Base-by-base conservation (phyloP, 176 grass and related monocot species). In the Juncus effusus region DNA sequence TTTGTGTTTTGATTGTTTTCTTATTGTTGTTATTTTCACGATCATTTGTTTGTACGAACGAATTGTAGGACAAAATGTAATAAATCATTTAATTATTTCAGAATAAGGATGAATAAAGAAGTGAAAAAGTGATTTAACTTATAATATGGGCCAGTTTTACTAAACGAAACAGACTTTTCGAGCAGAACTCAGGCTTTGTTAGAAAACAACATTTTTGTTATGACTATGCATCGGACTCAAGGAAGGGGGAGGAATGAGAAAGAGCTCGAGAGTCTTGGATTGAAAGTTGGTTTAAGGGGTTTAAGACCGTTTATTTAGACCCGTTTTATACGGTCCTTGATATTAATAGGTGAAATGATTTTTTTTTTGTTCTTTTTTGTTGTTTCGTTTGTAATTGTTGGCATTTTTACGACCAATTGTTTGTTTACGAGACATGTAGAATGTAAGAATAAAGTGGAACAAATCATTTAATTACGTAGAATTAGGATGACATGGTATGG, bases 141-240 rank as follows among this genome's bases (percentile, higher is more conserved):
- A 77, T 97, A 3, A 85, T 87, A 9, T 97, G 88, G 91, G 71
- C 88, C 88, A 2, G 84, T 96, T 38, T 56, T 96, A 54, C 93
- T 82, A 40, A 85, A 92, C 63, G 60, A 64, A 51, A 86, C 85
- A 0, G 82, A 89, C 80, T 40, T 0, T 16, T 86, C 80, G 69
- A 65, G 15, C 51, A 88, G 93, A 77, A 97, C 88, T 14, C 81
- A 79, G 66, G 93, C 85, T 3, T 76, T 96, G 59, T 77, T 96
- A 6, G 85, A 89, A 70, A 83, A 81, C 3, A 84, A 96, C 82
- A 91, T 96, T 72, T 96, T 89, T 12, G 88, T 96, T 66, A 96
- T 96, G 93, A 53, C 88, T 42, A 96, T 79, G 59, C 88, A 96
- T 71, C 53, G 82, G 40, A 91, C 85, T 0, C 87, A 79, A 63